Percentiles rank a stretch among this genome's conserved stretches.
These are phyloP conservation scores for Penicillium canescens DNA, from an alignment of 495 filamentous ascomycete species.

Conservation along the genomic window DNA sequence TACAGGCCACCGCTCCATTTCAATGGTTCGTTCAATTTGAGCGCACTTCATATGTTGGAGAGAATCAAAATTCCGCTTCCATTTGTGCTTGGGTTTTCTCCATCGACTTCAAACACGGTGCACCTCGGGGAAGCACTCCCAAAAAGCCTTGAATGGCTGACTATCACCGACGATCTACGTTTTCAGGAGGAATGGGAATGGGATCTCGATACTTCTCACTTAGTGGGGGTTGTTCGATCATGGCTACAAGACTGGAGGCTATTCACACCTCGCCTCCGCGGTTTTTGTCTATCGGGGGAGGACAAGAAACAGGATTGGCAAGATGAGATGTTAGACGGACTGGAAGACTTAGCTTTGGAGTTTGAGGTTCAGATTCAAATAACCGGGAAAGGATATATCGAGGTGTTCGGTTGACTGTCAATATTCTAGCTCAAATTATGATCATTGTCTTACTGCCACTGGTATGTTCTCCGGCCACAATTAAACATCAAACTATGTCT, in stretches of 20 bases:
- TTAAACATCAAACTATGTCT: too few relatives aligned
- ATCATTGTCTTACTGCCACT: too few relatives aligned
- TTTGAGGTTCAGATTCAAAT: background rate
- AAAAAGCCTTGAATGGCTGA: conserved; percentile 5
- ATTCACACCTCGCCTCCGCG: conserved; percentile 3
- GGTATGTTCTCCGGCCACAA: too few relatives aligned
- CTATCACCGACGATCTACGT: conserved; percentile 1
- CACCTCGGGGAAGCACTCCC: background rate
- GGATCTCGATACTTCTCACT: background rate
- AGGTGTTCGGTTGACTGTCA: too few relatives aligned
- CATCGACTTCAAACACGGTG: background rate
- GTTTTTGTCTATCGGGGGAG: background rate
- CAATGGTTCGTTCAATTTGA: conserved; percentile 5
- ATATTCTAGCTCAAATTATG: too few relatives aligned
- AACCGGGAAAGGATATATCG: background rate
- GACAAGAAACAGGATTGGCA: background rate
- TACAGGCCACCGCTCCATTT: conserved; percentile 1
- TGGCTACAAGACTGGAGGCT: conserved; percentile 7
- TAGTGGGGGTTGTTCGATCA: conserved; percentile 4
- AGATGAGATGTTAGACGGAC: background rate
- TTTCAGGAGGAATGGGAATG: conserved; percentile 7
- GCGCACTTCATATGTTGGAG: conserved; percentile 1
- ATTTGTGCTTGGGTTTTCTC: conserved; percentile 5
- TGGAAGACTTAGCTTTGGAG: background rate
- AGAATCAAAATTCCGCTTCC: conserved; percentile 3